phyloP scores from a whole-genome alignment of 2,329 filamentous ascomycete genomes.

The Hypocrella siamensis region DNA sequence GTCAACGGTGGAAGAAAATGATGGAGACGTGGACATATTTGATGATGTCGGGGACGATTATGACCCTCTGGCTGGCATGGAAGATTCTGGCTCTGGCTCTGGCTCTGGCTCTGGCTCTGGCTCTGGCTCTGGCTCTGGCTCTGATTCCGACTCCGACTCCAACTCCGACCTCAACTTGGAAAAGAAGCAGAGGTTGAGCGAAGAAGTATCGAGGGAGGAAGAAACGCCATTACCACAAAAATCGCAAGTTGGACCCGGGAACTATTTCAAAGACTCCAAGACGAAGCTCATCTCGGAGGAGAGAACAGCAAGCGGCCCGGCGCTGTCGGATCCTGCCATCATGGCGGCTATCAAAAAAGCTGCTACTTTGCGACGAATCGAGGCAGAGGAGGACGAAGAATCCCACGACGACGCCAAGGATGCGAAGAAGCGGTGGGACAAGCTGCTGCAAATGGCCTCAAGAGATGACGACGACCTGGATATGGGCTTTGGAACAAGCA shows the following conservation, averaged over 20 bases:
- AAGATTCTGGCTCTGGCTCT: constrained; percentile 24
- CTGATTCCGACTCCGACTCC: no score
- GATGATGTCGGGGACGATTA: constrained; percentile 52
- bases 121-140: no score
- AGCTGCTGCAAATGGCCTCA: constrained; percentile 57
- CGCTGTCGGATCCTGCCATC: constrained; percentile 60
- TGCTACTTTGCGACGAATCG: constrained; percentile 41
- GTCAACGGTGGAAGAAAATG: constrained; percentile 25
- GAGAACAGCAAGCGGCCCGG: constrained; percentile 28
- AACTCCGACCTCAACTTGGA: constrained; percentile 26
- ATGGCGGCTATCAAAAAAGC: constrained; percentile 78
- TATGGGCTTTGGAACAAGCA: constrained; percentile 79
- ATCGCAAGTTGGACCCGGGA: constrained; percentile 26
- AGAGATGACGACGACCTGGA: constrained; percentile 86
- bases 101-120: no score
- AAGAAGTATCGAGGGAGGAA: neutral
- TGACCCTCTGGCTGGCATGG: constrained; percentile 47
- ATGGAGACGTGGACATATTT: constrained; percentile 49
- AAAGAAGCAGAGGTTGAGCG: neutral
- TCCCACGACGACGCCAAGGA: constrained; percentile 27
- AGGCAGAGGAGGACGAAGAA: constrained; percentile 22
- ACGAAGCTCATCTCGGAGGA: constrained; percentile 37
- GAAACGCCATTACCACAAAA: constrained; percentile 32
- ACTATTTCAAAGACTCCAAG: constrained; percentile 48
- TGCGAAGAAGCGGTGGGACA: constrained; percentile 53